These are phyloP conservation scores for Gynandropsis gynandra DNA, from an alignment of 345 rosid species.

Conservation along the genomic window DNA sequence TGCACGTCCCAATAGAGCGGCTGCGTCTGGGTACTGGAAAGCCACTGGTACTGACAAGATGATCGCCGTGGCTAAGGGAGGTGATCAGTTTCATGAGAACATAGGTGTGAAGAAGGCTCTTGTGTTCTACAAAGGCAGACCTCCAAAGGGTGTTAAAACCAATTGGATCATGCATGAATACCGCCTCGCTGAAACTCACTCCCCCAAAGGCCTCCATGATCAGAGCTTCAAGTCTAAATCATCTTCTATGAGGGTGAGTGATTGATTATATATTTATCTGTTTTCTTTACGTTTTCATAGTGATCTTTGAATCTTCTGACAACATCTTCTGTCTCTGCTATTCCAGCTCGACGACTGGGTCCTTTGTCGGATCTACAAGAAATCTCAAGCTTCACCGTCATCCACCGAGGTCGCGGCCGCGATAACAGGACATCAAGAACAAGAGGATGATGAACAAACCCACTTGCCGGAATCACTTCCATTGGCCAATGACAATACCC, in stretches of 20 bases:
- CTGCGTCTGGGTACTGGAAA: slow-evolving; percentile 96
- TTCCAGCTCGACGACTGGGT: slow-evolving; percentile 96
- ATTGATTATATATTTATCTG: background rate
- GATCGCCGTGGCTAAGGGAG: slow-evolving; percentile 40
- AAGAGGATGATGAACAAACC: slow-evolving; percentile 46
- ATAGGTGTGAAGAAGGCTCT: slow-evolving; percentile 94
- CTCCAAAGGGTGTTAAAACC: slow-evolving; percentile 88
- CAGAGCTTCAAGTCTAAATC: slow-evolving; percentile 40
- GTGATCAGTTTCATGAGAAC: slow-evolving; percentile 37
- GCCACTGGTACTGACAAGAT: slow-evolving; percentile 93
- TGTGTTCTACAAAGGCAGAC: slow-evolving; percentile 90
- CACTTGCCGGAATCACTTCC: slow-evolving; percentile 18
- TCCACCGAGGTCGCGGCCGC: slow-evolving; percentile 28
- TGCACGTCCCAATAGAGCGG: slow-evolving; percentile 93
- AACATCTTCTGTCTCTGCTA: background rate
- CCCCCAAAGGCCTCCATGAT: slow-evolving; percentile 21
- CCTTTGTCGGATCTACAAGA: slow-evolving; percentile 92
- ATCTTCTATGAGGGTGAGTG: slow-evolving; percentile 84
- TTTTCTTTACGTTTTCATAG: background rate
- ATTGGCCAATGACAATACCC: slow-evolving; percentile 25
- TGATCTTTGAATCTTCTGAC: slow-evolving; percentile 1
- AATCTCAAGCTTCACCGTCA: slow-evolving; percentile 47
- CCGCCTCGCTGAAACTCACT: slow-evolving; percentile 47
- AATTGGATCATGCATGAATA: slow-evolving; percentile 99
- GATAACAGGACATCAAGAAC: slow-evolving; percentile 48